Conservation (phyloP, 495 filamentous ascomycete genomes). For the Aspergillus saccharolyticus region DNA sequence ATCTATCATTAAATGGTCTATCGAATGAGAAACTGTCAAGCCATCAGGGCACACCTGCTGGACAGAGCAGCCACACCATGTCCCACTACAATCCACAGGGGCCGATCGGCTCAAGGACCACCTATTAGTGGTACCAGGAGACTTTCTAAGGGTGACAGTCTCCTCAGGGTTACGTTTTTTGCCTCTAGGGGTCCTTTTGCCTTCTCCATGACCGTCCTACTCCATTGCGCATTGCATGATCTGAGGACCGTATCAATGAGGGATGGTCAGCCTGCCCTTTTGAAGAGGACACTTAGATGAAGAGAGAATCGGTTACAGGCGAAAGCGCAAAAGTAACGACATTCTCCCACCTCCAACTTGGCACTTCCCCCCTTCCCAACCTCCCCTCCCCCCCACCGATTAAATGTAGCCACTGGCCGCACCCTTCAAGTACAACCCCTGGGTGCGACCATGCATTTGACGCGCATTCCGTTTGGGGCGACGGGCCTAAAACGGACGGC, state of each 20-base stretch:
- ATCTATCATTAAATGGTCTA: neutral
- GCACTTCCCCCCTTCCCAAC: neutral
- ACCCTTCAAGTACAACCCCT: neutral
- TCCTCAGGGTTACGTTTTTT: constrained; percentile 2
- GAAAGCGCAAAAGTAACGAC: neutral
- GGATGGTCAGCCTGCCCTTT: neutral
- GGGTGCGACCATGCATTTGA: constrained; percentile 2
- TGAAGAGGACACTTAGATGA: neutral
- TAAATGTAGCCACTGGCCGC: neutral
- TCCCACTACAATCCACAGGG: neutral
- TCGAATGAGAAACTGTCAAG: constrained; percentile 8
- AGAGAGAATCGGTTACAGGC: neutral
- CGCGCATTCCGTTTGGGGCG: constrained; percentile 3
- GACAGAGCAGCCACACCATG: neutral
- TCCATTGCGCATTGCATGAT: neutral
- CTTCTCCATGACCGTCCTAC: neutral
- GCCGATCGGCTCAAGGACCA: neutral
- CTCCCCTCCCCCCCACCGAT: neutral
- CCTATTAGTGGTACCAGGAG: neutral
- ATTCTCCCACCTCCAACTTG: neutral
- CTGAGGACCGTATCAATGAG: too few species aligned
- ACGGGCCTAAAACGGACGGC: constrained; percentile 1
- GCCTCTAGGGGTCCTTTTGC: neutral
- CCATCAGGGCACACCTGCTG: constrained; percentile 5
- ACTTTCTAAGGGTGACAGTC: constrained; percentile 1